Evolutionary conservation across 495 filamentous ascomycete genomes (phyloP).

Genomic region (Aspergillus ostianus): DNA sequence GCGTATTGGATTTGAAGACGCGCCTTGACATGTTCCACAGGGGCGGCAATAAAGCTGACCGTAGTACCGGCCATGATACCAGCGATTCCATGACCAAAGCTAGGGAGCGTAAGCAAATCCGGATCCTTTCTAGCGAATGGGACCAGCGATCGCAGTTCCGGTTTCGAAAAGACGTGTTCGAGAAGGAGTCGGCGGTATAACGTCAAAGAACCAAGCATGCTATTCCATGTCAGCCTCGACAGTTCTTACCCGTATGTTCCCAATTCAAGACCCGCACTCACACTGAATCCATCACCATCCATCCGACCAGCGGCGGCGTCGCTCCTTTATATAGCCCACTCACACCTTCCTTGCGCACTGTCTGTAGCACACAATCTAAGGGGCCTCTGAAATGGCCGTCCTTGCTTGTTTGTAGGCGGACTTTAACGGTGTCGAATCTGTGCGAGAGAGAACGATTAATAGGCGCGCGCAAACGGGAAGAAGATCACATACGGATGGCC

Average conservation of each 20-base stretch:
- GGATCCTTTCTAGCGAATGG: conserved; percentile 32
- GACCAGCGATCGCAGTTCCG: conserved; percentile 39
- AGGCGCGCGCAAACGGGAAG: not conserved
- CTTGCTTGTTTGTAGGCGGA: conserved; percentile 87
- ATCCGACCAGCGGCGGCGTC: conserved; percentile 85
- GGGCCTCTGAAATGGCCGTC: conserved; percentile 77
- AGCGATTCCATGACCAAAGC: conserved; percentile 79
- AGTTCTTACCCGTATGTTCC: not conserved
- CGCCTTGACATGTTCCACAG: conserved; percentile 95
- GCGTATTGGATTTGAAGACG: conserved; percentile 90
- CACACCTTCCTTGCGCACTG: conserved; percentile 75
- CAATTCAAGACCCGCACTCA: conserved; percentile 25
- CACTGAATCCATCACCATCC: conserved; percentile 98
- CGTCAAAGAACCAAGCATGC: conserved; percentile 88
- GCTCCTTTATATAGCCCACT: conserved; percentile 84
- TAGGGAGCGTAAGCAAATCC: conserved; percentile 57
- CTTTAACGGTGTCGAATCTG: conserved; percentile 93
- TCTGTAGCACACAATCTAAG: conserved; percentile 79
- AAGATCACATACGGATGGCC: conserved; percentile 60
- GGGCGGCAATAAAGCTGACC: conserved; percentile 87
- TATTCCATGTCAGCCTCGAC: conserved; percentile 16
- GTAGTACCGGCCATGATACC: conserved; percentile 86
- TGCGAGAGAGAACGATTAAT: not conserved
- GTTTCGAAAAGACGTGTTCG: conserved; percentile 71
- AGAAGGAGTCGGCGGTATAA: conserved; percentile 81